Base-by-base conservation (phyloP, 2,329 filamentous ascomycete species). In the Penicillium expansum region DNA sequence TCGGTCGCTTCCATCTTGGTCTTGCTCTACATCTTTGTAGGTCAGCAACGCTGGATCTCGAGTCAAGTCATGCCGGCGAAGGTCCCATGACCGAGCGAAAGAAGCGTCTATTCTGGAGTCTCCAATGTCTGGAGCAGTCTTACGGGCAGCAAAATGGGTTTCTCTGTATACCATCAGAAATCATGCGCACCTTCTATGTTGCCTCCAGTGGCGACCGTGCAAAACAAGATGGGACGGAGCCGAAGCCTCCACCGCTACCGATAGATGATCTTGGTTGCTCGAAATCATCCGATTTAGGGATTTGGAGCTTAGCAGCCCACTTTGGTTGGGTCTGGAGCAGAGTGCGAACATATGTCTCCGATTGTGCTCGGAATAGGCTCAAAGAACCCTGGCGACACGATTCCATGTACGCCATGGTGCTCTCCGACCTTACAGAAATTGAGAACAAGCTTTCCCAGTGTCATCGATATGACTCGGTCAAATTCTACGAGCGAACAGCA, bases 351-450 rank as follows among this genome's bases (percentile, higher is more conserved):
- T 82, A 82, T 51, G 77, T 82, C 0, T 79, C 75, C 1, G 75
- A 82, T 58, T 82, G 80, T 54, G 70, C 79, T 0, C 74, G 72
- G 32, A 79, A 79, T 48, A 75, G 76, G 13, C 67, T 81, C 33
- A 79, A 76, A 48, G 80, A 82, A 55, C 80, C 80, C 0, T 82
- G 80, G 80, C 69, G 79, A 14, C 75, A 80, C 60, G 79, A 82
- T 64, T 82, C 80, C 0, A 78, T 76, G 71, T 82, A 82, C 63
- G 72, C 80, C 44, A 77, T 76, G 60, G 76, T 82, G 0, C 68
- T 80, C 0, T 81, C 80, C 1, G 79, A 82, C 59, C 76, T 82
- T 8, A 80, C 80, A 60, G 80, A 82, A 62, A 76, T 77, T 3
- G 80, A 82, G 62, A 72, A 72, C 51, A 67, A 69, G 32, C 62